A percentile compares a stretch with the other conserved stretches of the same genome.
Conservation (phyloP, 2,329 filamentous ascomycete species). For the Pseudogymnoascus sp. region DNA sequence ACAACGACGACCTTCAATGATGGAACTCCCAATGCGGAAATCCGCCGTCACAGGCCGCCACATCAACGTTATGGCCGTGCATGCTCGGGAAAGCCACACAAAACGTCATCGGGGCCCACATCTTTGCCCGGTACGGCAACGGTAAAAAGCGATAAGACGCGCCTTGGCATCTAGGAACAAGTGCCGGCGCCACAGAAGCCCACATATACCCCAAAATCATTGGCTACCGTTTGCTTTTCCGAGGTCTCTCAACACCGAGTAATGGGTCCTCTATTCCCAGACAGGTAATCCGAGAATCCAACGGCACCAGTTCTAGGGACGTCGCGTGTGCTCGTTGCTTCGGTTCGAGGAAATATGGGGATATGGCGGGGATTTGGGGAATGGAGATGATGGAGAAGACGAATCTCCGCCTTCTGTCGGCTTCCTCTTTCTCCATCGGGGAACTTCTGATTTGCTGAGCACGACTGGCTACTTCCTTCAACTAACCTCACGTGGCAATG, state of each 20-base stretch:
- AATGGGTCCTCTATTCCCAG: not conserved
- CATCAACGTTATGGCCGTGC: not conserved
- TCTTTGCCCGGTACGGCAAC: not conserved
- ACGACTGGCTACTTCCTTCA: not conserved
- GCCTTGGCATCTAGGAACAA: constrained; percentile 2
- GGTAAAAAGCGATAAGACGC: not conserved
- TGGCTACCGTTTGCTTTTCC: not conserved
- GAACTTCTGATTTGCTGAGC: not conserved
- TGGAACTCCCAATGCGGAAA: not conserved
- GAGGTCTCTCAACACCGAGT: not conserved
- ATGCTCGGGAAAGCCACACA: not conserved
- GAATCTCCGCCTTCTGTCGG: not conserved
- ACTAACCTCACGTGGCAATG: not conserved
- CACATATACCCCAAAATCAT: not conserved
- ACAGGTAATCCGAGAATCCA: not conserved
- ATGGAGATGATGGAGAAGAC: not conserved
- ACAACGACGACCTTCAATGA: not conserved
- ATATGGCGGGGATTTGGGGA: not conserved
- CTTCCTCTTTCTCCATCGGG: not conserved
- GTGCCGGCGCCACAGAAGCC: not conserved
- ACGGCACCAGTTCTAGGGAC: not conserved
- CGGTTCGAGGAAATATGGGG: not conserved
- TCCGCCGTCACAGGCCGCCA: not conserved
- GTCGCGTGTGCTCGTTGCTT: not conserved
- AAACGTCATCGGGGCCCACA: not conserved